These are phyloP conservation scores for Sugiyamaella pinicola DNA, from an alignment of 1,139 yeast genomes.

Conservation along the genomic window DNA sequence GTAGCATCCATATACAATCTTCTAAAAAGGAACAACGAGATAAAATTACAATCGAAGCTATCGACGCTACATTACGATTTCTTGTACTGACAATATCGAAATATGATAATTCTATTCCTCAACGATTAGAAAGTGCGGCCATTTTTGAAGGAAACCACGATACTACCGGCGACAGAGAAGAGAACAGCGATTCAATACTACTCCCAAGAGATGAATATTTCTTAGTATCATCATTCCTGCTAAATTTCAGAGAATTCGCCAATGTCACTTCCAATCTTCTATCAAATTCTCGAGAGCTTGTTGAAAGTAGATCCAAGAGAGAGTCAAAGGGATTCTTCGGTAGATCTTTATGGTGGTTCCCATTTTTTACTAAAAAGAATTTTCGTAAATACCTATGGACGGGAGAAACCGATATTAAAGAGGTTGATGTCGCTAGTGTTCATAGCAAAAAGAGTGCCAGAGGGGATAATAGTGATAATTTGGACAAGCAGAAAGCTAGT, in stretches of 20 bases:
- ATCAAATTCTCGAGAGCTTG: conserved; percentile 40
- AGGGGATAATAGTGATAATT: conserved; percentile 8
- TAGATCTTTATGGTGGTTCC: conserved; percentile 48
- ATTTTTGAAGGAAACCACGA: conserved; percentile 17
- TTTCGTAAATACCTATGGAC: conserved; percentile 44
- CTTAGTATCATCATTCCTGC: conserved; percentile 50
- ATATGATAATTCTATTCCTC: conserved; percentile 39
- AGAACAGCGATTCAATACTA: conserved; percentile 32
- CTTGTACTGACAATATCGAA: conserved; percentile 41
- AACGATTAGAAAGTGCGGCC: conserved; percentile 27
- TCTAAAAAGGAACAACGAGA: not conserved
- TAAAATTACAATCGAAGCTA: conserved; percentile 23
- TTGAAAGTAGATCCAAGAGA: conserved; percentile 40
- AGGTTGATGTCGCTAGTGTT: conserved; percentile 32
- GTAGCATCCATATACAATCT: not conserved
- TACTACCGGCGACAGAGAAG: conserved; percentile 16
- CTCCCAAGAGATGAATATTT: conserved; percentile 54
- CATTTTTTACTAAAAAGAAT: conserved; percentile 41
- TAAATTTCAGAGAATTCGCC: conserved; percentile 50
- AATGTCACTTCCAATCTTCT: conserved; percentile 42
- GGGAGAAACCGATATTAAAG: conserved; percentile 31
- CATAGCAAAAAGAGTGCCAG: conserved; percentile 1
- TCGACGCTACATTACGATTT: conserved; percentile 37
- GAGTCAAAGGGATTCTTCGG: conserved; percentile 45
- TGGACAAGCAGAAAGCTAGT: conserved; percentile 2